Percentiles rank a stretch among this genome's conserved stretches.
phyloP scores from a whole-genome alignment of 257 asterid genomes.

The Solanum bulbocastanum region DNA sequence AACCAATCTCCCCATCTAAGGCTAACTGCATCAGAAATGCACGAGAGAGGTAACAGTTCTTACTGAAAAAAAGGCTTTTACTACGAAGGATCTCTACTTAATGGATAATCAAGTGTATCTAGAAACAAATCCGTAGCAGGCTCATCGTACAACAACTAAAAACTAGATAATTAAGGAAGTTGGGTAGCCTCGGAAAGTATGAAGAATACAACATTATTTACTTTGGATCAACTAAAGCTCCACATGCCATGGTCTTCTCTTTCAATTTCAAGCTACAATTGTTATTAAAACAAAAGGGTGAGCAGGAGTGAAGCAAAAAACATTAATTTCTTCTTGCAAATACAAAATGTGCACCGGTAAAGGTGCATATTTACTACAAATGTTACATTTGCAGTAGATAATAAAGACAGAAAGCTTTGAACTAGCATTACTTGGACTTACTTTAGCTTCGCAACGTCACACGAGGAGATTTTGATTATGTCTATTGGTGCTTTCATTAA shows the following conservation, averaged over 20 bases:
- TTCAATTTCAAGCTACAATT: not conserved
- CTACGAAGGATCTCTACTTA: not conserved
- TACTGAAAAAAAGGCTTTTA: not conserved
- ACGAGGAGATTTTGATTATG: not conserved
- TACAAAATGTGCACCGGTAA: not conserved
- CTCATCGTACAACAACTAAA: not conserved
- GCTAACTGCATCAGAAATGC: not conserved
- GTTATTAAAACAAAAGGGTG: not conserved
- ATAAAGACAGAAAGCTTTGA: not conserved
- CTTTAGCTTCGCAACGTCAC: not conserved
- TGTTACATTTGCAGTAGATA: not conserved
- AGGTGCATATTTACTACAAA: not conserved
- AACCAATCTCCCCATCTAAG: not conserved
- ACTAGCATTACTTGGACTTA: not conserved
- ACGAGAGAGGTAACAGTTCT: not conserved
- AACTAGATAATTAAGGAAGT: not conserved
- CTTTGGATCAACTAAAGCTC: not conserved
- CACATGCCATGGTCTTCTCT: not conserved
- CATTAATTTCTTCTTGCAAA: not conserved
- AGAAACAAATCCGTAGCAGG: not conserved
- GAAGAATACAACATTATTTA: not conserved
- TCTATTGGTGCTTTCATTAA: not conserved
- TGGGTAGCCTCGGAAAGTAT: not conserved
- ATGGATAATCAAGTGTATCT: not conserved
- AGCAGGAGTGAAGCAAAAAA: not conserved